Evolutionary conservation across 1,284 basidiomycete species (phyloP).

Genomic region (Irpex rosettiformis): DNA sequence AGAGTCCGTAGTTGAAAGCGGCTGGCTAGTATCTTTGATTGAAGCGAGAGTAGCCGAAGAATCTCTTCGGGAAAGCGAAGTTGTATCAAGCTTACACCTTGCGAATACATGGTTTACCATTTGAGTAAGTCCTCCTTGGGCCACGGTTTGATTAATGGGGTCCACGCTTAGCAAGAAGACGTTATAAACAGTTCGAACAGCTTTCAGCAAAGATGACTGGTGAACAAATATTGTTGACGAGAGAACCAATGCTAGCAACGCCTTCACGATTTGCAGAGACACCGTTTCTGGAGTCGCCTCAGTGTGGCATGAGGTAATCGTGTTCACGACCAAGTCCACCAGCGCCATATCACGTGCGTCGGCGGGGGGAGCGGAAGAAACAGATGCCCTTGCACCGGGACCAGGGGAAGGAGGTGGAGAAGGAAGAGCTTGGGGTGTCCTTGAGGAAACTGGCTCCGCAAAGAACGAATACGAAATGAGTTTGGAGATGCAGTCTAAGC

Average conservation of each 20-base stretch:
- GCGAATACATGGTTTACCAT: constrained; percentile 96
- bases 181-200: constrained; percentile 95
- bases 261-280: constrained; percentile 94
- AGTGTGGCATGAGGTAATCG: constrained; percentile 89
- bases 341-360: constrained; percentile 34
- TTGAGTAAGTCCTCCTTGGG: constrained; percentile 93
- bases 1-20: constrained; percentile 27
- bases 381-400: constrained; percentile 39
- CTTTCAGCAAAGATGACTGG: constrained; percentile 91
- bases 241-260: constrained; percentile 83
- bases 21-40: constrained; percentile 11
- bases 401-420: constrained; percentile 74
- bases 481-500: constrained; percentile 94
- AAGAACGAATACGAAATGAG: constrained; percentile 97
- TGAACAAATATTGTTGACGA: constrained; percentile 86
- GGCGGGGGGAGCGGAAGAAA: constrained; percentile 42
- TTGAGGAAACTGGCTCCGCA: constrained; percentile 54
- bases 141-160: constrained; percentile 92
- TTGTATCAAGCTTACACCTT: constrained; percentile 48
- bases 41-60: constrained; percentile 23
- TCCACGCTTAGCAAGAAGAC: constrained; percentile 90
- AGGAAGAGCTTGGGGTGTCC: constrained; percentile 32
- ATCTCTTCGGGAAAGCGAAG: constrained; percentile 21
- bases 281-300: constrained; percentile 87
- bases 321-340: constrained; percentile 89